Evolutionary conservation across 139 green algal species (phyloP), one percentile per base, ranked within the genome.

Genomic region (Closterium sp.): DNA sequence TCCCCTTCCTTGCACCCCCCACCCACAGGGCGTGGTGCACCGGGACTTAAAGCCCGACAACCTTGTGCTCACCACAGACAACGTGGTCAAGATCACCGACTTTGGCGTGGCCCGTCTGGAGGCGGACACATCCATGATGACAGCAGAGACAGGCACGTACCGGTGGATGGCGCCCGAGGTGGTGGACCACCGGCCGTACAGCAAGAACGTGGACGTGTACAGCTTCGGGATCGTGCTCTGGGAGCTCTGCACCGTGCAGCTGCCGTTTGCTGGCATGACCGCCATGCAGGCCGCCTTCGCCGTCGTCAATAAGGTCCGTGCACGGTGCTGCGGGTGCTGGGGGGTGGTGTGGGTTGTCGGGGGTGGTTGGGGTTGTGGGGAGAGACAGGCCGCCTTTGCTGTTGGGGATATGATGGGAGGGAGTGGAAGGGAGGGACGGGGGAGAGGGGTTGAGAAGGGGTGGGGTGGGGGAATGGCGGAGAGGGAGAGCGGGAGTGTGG

Each of bases 111-210:
- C 89, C 0, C 83, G 85, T 23, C 33, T 92, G 1, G 83, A 87
- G 2, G 84, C 30, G 16, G 23, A 32, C 32, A 86, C 31, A 12
- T 34, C 30, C 7, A 91, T 93, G 32, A 99, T 99, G 98, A 99
- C 98, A 0, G 98, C 98, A 28, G 98, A 99, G 95, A 99, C 98
- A 4, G 98, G 98, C 12, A 99, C 98, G 0, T 99, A 99, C 95
- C 95, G 98, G 21, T 99, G 98, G 98, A 99, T 99, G 98, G 98
- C 98, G 9, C 98, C 55, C 12, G 55, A 88, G 33, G 36, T 89
- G 69, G 33, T 91, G n/a, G 88, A 87, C 64, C 32, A 43, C 66
- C 30, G 94, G 87, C 91, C 88, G 10, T 96, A 91, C 91, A 96
- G 97, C 84, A 97, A 97, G 90, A 97, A 97, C 93, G 94, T 91